Evolutionary conservation across 768 basidiomycete species (phyloP), one percentile per base, ranked within the genome.

Genomic region (Coprinellus micaceus): DNA sequence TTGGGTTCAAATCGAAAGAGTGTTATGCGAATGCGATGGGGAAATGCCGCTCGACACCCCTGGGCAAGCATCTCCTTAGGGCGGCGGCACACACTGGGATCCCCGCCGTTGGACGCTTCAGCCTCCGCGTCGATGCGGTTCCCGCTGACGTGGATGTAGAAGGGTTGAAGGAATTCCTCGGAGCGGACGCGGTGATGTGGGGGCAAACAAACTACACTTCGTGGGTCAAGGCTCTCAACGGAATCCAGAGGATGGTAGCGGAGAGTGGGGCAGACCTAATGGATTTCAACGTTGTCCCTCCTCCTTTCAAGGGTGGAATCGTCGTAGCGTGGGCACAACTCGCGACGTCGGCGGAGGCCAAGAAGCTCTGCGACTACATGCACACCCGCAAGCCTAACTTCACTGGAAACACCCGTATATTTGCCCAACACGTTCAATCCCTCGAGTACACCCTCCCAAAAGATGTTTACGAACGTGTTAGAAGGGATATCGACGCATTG

Each of bases 241-340:
- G 76, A 15, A 63, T 82, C 45, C 65, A 65, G 2, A 65, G 62
- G 4, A 67, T 84, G 21, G 6, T 62, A 4, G 40, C 41, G 49
- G 37, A 54, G 1, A 33, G 43, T 26, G 50, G 53, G 0, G 12
- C 43, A n/a, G 64, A 66, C 0, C 58, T 75, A 9, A 33, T 70
- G 9, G 68, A 72, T 1, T 75, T 89, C 39, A 76, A 84, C 2
- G 56, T 82, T 4, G 53, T 73, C 15, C 76, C 82, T 0, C 72
- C 83, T 2, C 84, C 85, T 0, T 83, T 81, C 61, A 74, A 59
- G 36, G 67, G 78, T 10, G 81, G 81, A 0, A 65, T 69, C 33
- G 69, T 85, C 43, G 77, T 74, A 4, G 83, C 75, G 0, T 86
- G 80, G 77, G 86, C 78, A 0, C 76, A 71, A 15, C 90, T 85